Evolutionary conservation across 768 basidiomycete genomes (phyloP).

Genomic region (Agrocybe chaxingu): DNA sequence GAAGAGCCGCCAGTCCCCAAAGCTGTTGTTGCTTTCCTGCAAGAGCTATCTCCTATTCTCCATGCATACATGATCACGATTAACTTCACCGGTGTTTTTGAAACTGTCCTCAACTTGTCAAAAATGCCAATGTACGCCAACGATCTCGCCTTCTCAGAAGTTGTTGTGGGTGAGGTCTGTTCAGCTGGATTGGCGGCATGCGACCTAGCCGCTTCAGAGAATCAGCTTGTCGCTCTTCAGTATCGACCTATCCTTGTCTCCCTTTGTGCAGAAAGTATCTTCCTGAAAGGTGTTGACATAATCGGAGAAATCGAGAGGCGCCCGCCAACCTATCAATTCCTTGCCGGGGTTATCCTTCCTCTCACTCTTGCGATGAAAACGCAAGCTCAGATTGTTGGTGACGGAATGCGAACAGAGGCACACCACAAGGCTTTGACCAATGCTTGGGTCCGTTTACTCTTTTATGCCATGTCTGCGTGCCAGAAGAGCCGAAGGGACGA

Average conservation of each 20-base stretch:
- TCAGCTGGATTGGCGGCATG: constrained; percentile 45
- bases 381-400: constrained; percentile 36
- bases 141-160: constrained; percentile 46
- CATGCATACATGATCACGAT: constrained; percentile 42
- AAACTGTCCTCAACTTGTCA: constrained; percentile 44
- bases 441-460: constrained; percentile 62
- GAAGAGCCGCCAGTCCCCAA: constrained; percentile 43
- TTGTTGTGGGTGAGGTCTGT: constrained; percentile 44
- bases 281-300: constrained; percentile 49
- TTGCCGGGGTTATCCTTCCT: constrained; percentile 64
- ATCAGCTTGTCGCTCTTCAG: constrained; percentile 34
- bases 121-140: constrained; percentile 45
- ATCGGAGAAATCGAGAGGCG: constrained; percentile 55
- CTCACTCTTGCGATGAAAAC: constrained; percentile 54
- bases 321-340: constrained; percentile 52
- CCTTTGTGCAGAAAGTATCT: constrained; percentile 41
- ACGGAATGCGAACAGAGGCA: constrained; percentile 38
- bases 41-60: constrained; percentile 54
- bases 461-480: constrained; percentile 55
- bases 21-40: constrained; percentile 48
- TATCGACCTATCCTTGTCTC: constrained; percentile 37
- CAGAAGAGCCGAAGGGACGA: constrained; percentile 29
- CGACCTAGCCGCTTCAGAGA: constrained; percentile 40
- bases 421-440: constrained; percentile 42
- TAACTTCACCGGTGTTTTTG: constrained; percentile 59